Percentiles rank a stretch among this genome's conserved stretches.
Evolutionary conservation across 768 basidiomycete genomes (phyloP).

Genomic region (Fibroporia radiculosa): DNA sequence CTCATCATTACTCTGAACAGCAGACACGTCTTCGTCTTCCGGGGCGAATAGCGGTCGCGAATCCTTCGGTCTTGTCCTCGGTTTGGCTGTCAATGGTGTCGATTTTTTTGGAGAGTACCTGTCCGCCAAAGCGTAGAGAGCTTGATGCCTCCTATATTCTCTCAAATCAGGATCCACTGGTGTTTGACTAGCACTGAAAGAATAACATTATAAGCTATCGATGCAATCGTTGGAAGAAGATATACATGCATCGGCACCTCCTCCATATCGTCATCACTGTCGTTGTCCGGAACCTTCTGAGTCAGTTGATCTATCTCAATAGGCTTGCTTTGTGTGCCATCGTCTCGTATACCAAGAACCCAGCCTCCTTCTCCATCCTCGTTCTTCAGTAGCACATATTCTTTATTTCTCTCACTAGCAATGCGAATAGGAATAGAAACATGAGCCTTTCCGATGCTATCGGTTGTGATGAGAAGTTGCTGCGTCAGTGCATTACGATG

Average conservation of each 20-base stretch:
- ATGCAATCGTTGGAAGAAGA: neutral
- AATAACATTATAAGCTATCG: conserved; percentile 10
- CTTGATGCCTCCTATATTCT: conserved; percentile 52
- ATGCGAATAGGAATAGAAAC: conserved; percentile 89
- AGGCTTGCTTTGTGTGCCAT: conserved; percentile 77
- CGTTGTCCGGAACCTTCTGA: conserved; percentile 26
- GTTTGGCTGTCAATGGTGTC: conserved; percentile 23
- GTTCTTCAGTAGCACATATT: conserved; percentile 94
- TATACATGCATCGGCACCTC: conserved; percentile 60
- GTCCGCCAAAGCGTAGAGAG: conserved; percentile 48
- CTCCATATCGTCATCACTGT: conserved; percentile 60
- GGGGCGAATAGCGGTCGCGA: conserved; percentile 45
- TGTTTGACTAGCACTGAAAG: conserved; percentile 10
- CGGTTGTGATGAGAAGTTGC: conserved; percentile 85
- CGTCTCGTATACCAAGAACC: conserved; percentile 87
- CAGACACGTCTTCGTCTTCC: conserved; percentile 39
- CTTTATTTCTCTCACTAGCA: conserved; percentile 89
- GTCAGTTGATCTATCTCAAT: conserved; percentile 76
- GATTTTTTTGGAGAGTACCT: conserved; percentile 37
- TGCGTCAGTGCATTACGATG: conserved; percentile 91
- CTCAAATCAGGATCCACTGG: conserved; percentile 54
- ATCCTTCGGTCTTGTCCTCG: conserved; percentile 27
- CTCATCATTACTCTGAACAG: conserved; percentile 12
- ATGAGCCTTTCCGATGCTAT: conserved; percentile 85
- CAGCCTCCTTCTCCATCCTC: conserved; percentile 84